Conservation (phyloP, 2,329 filamentous ascomycete genomes). For the Penicillium sp. region DNA sequence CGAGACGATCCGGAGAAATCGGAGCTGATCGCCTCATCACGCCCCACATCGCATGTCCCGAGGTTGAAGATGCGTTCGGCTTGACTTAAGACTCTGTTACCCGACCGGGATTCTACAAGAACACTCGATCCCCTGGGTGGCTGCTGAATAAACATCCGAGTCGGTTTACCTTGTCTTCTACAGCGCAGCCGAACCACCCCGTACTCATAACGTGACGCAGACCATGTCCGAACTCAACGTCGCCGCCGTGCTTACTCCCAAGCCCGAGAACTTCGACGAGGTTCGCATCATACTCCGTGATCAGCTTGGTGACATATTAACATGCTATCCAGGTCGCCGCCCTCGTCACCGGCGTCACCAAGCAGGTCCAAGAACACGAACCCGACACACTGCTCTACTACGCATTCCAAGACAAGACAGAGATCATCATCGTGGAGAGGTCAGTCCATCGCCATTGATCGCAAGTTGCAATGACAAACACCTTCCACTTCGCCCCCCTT, state of each 20-base stretch:
- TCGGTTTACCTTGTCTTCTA: not conserved
- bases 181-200: not conserved
- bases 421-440: constrained; percentile 37
- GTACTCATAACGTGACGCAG: not conserved
- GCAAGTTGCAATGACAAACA: not conserved
- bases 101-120: not conserved
- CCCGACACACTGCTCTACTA: constrained; percentile 34
- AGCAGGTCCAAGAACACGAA: constrained; percentile 33
- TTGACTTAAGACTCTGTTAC: not conserved
- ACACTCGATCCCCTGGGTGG: not conserved
- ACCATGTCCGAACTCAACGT: constrained; percentile 34
- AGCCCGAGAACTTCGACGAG: constrained; percentile 34
- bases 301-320: not conserved
- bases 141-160: not conserved
- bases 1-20: not conserved
- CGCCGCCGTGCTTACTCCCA: constrained; percentile 28
- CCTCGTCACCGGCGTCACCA: constrained; percentile 25
- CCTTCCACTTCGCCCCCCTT: not conserved
- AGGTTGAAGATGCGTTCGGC: constrained; percentile 6
- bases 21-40: constrained; percentile 9
- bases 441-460: constrained; percentile 8
- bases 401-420: constrained; percentile 27
- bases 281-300: constrained; percentile 15
- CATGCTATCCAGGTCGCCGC: constrained; percentile 21
- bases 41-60: constrained; percentile 22